These are phyloP conservation scores for Vaccinium myrtillus DNA, from an alignment of 148 eudicot genomes.

Conservation along the genomic window DNA sequence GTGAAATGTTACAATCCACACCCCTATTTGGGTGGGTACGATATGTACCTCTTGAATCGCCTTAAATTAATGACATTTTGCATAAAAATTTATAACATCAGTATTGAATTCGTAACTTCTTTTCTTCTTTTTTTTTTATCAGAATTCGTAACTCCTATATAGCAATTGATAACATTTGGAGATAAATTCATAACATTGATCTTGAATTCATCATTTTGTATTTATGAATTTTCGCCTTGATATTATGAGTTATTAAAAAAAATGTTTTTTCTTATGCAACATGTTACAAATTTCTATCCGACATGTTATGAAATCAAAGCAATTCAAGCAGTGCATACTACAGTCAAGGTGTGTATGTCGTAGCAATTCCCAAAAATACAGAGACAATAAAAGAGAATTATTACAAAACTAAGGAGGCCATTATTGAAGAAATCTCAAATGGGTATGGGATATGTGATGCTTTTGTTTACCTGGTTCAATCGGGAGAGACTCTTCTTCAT, in stretches of 20 bases:
- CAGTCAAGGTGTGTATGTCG: not conserved
- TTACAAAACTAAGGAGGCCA: not conserved
- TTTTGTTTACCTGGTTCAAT: conserved; percentile 37
- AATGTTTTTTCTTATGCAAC: not conserved
- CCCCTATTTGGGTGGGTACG: not conserved
- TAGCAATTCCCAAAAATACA: not conserved
- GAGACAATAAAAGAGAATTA: not conserved
- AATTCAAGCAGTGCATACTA: not conserved
- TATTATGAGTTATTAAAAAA: not conserved
- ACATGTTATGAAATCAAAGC: not conserved
- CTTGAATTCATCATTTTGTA: not conserved
- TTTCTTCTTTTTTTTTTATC: no score
- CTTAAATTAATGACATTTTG: not conserved
- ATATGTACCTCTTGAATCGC: not conserved
- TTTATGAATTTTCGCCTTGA: not conserved
- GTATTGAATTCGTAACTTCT: not conserved
- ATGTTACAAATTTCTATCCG: not conserved
- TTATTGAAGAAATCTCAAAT: not conserved
- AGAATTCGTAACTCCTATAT: not conserved
- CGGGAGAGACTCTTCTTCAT: conserved; percentile 65
- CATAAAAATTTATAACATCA: not conserved
- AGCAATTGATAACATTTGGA: not conserved
- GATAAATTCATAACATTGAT: not conserved
- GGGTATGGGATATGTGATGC: not conserved
- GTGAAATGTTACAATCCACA: not conserved